Evolutionary conservation across 2,329 filamentous ascomycete genomes (phyloP).

Genomic region (Colletotrichum sp.): DNA sequence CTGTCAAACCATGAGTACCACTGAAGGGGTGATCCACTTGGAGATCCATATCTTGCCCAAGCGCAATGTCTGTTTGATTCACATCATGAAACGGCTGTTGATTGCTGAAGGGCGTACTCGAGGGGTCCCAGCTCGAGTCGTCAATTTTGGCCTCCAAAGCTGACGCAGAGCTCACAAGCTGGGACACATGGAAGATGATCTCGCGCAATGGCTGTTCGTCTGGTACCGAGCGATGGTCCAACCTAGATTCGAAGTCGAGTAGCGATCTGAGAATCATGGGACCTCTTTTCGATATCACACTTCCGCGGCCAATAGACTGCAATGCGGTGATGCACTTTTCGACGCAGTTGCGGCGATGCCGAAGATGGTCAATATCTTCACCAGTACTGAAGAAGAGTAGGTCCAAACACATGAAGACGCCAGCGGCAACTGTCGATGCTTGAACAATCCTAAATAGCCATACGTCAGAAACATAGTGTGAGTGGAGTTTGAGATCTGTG

Average conservation of each 20-base stretch:
- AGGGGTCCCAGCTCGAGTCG: too few relatives aligned
- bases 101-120: too few relatives aligned
- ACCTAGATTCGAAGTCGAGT: background rate
- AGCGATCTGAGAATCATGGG: background rate
- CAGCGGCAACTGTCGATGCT: background rate
- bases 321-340: background rate
- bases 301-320: background rate
- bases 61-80: background rate
- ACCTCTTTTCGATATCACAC: background rate
- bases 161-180: background rate
- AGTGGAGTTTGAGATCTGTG: background rate
- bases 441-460: background rate
- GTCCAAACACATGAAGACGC: background rate
- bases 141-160: background rate
- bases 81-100: too few relatives aligned
- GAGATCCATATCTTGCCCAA: too few relatives aligned
- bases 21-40: too few relatives aligned
- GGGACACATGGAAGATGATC: background rate
- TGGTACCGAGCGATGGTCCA: background rate
- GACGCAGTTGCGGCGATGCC: background rate
- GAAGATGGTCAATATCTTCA: background rate
- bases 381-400: background rate
- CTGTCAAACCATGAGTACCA: too few relatives aligned
- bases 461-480: background rate
- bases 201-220: background rate